Percentiles rank a stretch among this genome's conserved stretches.
Evolutionary conservation across 164 flowering plant species (phyloP).

Genomic region (Stephania japonica): DNA sequence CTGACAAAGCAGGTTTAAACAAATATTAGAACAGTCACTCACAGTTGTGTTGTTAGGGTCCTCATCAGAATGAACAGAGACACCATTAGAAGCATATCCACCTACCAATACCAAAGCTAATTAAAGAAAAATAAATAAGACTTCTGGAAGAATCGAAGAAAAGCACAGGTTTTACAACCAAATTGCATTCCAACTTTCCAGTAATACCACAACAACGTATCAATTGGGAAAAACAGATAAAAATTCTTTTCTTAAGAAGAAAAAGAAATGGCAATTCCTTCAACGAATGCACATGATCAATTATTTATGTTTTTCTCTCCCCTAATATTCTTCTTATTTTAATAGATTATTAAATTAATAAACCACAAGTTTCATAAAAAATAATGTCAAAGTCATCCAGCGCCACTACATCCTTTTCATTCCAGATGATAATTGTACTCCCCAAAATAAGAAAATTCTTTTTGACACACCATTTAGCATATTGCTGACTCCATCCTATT

Average conservation of each 20-base stretch:
- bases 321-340: too few species aligned
- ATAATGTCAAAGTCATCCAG: neutral
- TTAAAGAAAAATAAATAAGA: conserved; percentile 8
- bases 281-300: neutral
- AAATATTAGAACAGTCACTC: conserved; percentile 21
- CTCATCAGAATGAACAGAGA: conserved; percentile 43
- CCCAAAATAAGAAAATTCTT: too few species aligned
- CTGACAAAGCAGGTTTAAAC: neutral
- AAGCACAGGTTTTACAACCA: neutral
- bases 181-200: neutral
- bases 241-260: neutral
- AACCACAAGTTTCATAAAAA: neutral
- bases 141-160: neutral
- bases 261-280: neutral
- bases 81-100: conserved; percentile 60
- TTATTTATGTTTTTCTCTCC: neutral
- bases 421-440: too few species aligned
- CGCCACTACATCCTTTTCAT: neutral
- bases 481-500: neutral
- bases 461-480: neutral
- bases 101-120: conserved; percentile 41
- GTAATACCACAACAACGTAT: neutral
- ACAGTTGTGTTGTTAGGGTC: conserved; percentile 88
- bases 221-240: neutral
- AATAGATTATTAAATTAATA: too few species aligned